Base-by-base conservation (phyloP, 1,284 basidiomycete species). In the Lentinus polychrous region DNA sequence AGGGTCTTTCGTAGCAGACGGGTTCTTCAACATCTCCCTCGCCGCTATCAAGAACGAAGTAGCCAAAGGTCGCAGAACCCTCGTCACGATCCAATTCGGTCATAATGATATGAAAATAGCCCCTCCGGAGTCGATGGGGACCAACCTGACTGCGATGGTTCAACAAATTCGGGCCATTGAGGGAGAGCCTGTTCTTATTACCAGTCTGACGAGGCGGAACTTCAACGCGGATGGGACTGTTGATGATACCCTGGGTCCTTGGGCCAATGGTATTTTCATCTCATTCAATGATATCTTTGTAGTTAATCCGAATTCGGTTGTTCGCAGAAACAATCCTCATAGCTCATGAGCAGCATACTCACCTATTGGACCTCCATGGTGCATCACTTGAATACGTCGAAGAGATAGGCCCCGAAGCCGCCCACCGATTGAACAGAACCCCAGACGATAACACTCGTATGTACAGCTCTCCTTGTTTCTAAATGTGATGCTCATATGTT, bases 61-160 rank as follows among this genome's bases (percentile, higher is more conserved):
- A 4, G 62, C 61, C 8, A 66, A 66, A 46, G 66, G 66, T 15
- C 60, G 66, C 22, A 56, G 65, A 18, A 71, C 69, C 1, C 58
- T 68, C 18, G 69, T 69, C 11, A 74, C 70, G 0, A 62, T 75
- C 14, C 71, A 73, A 47, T 75, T 75, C 48, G 72, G 72, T 0
- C 71, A 74, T 54, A 74, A 73, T 48, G 71, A 73, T 51, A 63
- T 65, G 65, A 74, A 74, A 50, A 69, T 75, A 33, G 69, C 66
- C 0, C 64, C 68, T 38, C 69, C 72, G 2, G 70, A 68, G 49
- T 72, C 71, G 0, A 74, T 74, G 72, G 71, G 69, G 5, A 46
- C 50, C 22, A 73, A 75, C 50, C 48, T 73, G 35, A 73, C 70
- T 3, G 56, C 52, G 3, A 72, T 73, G 67, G 66, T 72, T 0